phyloP scores from a whole-genome alignment of 257 asterid species.

The Solanum dulcamara region DNA sequence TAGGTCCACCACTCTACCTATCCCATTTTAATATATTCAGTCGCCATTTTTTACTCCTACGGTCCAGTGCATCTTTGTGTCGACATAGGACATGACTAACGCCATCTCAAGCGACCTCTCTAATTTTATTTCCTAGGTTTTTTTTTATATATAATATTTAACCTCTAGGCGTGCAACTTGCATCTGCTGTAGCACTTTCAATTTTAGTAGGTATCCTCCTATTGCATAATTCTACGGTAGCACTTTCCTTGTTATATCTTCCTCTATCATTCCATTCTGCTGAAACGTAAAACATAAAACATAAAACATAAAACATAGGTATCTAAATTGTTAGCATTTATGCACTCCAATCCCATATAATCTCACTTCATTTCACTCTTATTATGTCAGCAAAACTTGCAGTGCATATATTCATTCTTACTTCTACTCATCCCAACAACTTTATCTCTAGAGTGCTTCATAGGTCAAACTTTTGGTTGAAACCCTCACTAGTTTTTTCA shows the following conservation, averaged over 20 bases:
- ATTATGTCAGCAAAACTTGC: not conserved
- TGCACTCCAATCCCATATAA: not conserved
- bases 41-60: not conserved
- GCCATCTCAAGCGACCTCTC: not conserved
- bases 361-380: not conserved
- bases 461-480: not conserved
- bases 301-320: not conserved
- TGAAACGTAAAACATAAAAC: not conserved
- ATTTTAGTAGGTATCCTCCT: not conserved
- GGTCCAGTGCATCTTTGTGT: not conserved
- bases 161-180: not conserved
- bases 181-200: not conserved
- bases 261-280: not conserved
- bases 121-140: not conserved
- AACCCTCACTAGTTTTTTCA: not conserved
- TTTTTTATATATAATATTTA: not conserved
- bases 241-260: not conserved
- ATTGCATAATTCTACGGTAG: not conserved
- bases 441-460: not conserved
- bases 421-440: not conserved
- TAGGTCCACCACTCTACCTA: not conserved
- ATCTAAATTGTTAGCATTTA: not conserved
- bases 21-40: not conserved
- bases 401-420: not conserved
- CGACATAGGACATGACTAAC: not conserved